Base-by-base conservation (phyloP, 306 rosid species). In the Dryas octopetala region DNA sequence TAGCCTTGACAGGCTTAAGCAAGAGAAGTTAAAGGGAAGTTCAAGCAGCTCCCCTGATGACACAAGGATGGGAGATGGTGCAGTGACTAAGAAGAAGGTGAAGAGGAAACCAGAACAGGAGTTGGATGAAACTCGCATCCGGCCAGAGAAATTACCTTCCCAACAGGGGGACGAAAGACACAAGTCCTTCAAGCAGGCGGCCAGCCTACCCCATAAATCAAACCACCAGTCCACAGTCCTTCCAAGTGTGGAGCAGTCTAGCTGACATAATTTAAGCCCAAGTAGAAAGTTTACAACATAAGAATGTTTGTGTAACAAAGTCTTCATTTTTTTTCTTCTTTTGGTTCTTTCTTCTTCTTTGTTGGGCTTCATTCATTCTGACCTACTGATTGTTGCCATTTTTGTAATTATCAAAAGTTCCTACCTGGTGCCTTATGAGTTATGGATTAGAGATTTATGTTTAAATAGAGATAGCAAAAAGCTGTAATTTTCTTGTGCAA, bases 41-140 rank as follows among this genome's bases (percentile, higher is more conserved):
- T 86, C 86, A 53, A 85, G 81, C 86, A 86, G 77, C 79, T 78
- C 89, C 54, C 53, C 66, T 51, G 97, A 92, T 32, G 97, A 92
- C 53, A 71, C 68, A 0, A 83, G 90, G 80, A 80, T 77, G 55
- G 90, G 82, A 12, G 95, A 94, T n/a, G 89, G 86, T 50, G 81
- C 77, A 7, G 16, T 86, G 74, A 74, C 80, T 47, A 96, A 89
- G 87, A 93, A 87, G 83, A 91, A 96, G 88, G 81, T 77, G 45
- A 96, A 89, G 88, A 87, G 93, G 81, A 96, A 80, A 85, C 88
- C 96, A 45, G 99, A 90, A 60, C 62, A 52, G 44, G 98, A 92
- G 75, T 78, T 77, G 65, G 93, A 90, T 16, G 93, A 84, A 80
- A 80, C 80, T 55, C 89, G 82, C 67, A 70, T 63, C 62, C 88